phyloP scores from a whole-genome alignment of 2,329 filamentous ascomycete genomes.

The Exserohilum rostratum region DNA sequence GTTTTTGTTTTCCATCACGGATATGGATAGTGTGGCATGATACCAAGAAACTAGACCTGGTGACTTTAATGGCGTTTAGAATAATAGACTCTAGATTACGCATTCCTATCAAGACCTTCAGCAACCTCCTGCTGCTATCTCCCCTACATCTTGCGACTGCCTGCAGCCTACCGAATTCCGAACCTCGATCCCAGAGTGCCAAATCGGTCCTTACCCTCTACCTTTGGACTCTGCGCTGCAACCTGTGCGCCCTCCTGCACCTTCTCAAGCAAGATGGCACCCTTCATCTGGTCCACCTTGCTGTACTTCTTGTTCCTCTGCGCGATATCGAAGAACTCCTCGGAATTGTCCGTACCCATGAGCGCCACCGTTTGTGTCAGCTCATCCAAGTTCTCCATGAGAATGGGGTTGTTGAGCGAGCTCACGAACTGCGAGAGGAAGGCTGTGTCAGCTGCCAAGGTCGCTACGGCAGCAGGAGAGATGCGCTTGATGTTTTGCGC shows the following conservation, averaged over 20 bases:
- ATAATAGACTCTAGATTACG: too few species aligned
- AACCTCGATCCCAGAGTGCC: slow-evolving; percentile 45
- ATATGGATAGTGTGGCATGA: neutral
- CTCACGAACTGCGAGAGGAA: slow-evolving; percentile 88
- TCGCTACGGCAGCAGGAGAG: slow-evolving; percentile 81
- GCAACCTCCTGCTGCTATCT: too few species aligned
- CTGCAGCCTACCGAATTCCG: slow-evolving; percentile 25
- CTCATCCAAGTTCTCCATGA: slow-evolving; percentile 89
- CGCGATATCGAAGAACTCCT: slow-evolving; percentile 94
- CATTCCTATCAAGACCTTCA: too few species aligned
- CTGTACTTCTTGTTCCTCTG: slow-evolving; percentile 92
- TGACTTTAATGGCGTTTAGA: slow-evolving; percentile 3
- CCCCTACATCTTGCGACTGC: too few species aligned
- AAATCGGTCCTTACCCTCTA: slow-evolving; percentile 39
- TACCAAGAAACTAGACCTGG: slow-evolving; percentile 4
- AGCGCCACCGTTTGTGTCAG: slow-evolving; percentile 89
- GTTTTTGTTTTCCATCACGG: too few species aligned
- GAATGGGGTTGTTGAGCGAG: slow-evolving; percentile 82
- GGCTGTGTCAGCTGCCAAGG: slow-evolving; percentile 80
- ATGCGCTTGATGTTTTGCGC: slow-evolving; percentile 81
- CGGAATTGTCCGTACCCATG: slow-evolving; percentile 85
- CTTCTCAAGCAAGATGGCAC: slow-evolving; percentile 88
- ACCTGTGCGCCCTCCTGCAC: slow-evolving; percentile 45
- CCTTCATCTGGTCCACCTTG: slow-evolving; percentile 88
- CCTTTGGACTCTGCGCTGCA: slow-evolving; percentile 42